Conservation (phyloP, 139 green algal species). For the Coelastrella sp. region DNA sequence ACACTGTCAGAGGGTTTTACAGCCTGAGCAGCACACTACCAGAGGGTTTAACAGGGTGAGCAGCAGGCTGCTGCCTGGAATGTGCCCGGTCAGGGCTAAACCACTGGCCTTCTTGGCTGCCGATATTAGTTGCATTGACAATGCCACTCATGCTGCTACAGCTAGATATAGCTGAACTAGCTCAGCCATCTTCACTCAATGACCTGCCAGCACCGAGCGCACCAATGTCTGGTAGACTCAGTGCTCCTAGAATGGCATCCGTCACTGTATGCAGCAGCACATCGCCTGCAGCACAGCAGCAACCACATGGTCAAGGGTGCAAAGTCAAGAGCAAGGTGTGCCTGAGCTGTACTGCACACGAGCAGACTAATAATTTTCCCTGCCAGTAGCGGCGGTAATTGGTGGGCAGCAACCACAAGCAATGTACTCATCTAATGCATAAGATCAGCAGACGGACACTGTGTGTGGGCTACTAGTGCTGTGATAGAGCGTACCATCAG, state of each 20-base stretch:
- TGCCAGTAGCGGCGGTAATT: no score
- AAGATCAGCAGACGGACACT: background rate
- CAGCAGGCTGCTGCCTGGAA: background rate
- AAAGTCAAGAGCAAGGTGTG: no score
- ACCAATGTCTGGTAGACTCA: conserved; percentile 97
- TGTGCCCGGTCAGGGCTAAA: background rate
- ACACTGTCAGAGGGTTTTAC: no score
- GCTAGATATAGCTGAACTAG: no score
- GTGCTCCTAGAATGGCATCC: conserved; percentile 96
- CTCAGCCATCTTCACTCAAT: background rate
- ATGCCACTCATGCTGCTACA: no score
- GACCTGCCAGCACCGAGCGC: conserved; percentile 52
- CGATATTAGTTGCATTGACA: no score
- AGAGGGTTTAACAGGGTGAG: no score
- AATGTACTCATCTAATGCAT: background rate
- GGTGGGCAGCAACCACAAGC: no score
- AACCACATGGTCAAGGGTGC: background rate
- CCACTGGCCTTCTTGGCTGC: no score
- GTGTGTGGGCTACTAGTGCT: background rate
- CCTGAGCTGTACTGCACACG: no score
- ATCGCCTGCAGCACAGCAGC: conserved; percentile 75
- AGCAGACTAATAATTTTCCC: no score
- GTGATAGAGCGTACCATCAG: conserved; percentile 73
- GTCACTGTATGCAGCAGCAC: conserved; percentile 96
- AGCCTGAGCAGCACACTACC: no score